Percentiles rank a stretch among this genome's conserved stretches.
phyloP scores from a whole-genome alignment of 768 basidiomycete genomes.

The Tulasnella sp. region DNA sequence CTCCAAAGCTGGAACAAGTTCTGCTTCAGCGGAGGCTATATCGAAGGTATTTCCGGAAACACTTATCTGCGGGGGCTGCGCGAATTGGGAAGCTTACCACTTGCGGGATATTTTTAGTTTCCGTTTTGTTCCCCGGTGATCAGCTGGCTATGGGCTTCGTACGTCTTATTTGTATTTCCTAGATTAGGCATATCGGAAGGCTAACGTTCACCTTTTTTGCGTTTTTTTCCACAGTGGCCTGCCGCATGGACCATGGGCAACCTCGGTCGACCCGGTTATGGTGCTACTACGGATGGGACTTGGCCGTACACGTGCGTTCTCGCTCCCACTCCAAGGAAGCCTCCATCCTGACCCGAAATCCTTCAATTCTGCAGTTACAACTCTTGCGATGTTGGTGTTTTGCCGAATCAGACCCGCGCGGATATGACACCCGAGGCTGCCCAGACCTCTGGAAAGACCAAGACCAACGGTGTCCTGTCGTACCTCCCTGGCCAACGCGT shows the following conservation, averaged over 20 bases:
- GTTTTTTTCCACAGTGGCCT: conserved; percentile 48
- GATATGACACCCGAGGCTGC: conserved; percentile 40
- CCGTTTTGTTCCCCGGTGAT: conserved; percentile 47
- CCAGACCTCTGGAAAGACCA: conserved; percentile 17
- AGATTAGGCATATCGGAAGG: background rate
- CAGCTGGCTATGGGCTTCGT: conserved; percentile 39
- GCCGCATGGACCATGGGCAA: conserved; percentile 88
- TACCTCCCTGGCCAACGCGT: conserved; percentile 70
- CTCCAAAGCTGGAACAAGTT: conserved; percentile 87
- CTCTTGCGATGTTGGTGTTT: conserved; percentile 47
- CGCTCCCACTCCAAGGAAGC: background rate
- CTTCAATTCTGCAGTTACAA: conserved; percentile 32
- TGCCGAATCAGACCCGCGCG: conserved; percentile 38
- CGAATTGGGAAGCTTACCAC: background rate
- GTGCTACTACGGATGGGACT: conserved; percentile 65
- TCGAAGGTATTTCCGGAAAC: conserved; percentile 36
- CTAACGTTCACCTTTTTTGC: background rate
- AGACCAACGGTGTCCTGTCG: conserved; percentile 51
- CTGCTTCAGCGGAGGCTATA: conserved; percentile 42
- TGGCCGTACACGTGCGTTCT: conserved; percentile 66
- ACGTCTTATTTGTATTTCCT: conserved; percentile 18
- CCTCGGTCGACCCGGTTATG: conserved; percentile 69
- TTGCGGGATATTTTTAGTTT: conserved; percentile 24
- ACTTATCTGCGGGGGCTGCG: background rate
- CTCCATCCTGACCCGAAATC: background rate